phyloP scores from a whole-genome alignment of 306 rosid species.

The Casuarina cunninghamiana region DNA sequence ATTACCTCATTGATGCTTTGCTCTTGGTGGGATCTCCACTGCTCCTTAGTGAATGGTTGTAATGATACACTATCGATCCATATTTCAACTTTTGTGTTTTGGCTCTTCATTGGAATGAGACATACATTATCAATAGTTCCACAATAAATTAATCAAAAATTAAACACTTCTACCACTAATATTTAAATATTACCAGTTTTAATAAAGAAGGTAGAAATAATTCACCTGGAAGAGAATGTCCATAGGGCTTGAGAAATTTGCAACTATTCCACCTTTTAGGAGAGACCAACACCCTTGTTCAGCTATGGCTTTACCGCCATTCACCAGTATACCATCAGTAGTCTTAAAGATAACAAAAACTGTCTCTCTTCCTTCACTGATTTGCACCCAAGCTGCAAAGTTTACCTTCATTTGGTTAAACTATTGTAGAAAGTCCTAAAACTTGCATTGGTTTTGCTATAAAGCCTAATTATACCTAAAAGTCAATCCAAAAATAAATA shows the following conservation, averaged over 20 bases:
- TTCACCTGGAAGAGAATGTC: constrained; percentile 66
- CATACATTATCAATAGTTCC: no score
- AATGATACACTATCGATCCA: constrained; percentile 67
- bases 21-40: constrained; percentile 74
- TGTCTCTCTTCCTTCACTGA: constrained; percentile 60
- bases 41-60: constrained; percentile 61
- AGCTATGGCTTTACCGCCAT: constrained; percentile 52
- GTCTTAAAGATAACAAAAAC: constrained; percentile 51
- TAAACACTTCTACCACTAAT: background rate
- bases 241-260: constrained; percentile 49
- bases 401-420: background rate
- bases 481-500: no score
- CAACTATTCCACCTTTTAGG: constrained; percentile 70
- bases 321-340: constrained; percentile 28
- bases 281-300: constrained; percentile 68
- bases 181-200: background rate
- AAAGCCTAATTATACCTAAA: no score
- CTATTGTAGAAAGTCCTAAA: background rate
- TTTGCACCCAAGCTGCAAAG: constrained; percentile 66
- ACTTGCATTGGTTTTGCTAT: background rate
- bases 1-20: constrained; percentile 53
- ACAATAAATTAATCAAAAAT: no score
- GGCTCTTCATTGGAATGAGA: constrained; percentile 33
- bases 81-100: constrained; percentile 48
- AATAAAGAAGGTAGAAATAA: background rate